phyloP scores from a whole-genome alignment of 768 basidiomycete species.

The Phaeotremella skinneri region DNA sequence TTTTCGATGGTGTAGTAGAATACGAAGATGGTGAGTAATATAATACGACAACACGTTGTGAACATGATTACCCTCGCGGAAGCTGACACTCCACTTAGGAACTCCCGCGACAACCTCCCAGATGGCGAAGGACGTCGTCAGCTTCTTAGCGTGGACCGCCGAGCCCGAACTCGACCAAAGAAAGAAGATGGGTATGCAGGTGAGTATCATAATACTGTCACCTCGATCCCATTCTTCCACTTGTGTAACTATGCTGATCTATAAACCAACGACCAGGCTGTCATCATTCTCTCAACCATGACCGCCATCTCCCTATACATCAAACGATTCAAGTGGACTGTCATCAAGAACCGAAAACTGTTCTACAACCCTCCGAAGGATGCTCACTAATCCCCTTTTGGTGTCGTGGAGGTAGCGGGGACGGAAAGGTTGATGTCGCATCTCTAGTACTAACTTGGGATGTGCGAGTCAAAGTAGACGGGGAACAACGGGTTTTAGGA shows the following conservation, averaged over 20 bases:
- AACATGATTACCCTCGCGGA: too few relatives aligned
- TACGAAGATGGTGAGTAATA: slow-evolving; percentile 77
- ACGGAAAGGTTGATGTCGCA: too few relatives aligned
- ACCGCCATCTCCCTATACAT: slow-evolving; percentile 78
- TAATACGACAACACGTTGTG: not conserved
- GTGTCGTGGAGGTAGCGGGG: too few relatives aligned
- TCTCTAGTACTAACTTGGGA: too few relatives aligned
- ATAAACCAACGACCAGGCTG: slow-evolving; percentile 55
- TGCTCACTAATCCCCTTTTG: too few relatives aligned
- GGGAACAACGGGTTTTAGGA: too few relatives aligned
- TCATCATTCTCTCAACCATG: slow-evolving; percentile 85
- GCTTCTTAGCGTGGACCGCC: slow-evolving; percentile 93
- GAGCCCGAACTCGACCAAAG: slow-evolving; percentile 98
- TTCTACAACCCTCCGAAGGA: slow-evolving; percentile 49
- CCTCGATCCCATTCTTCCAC: not conserved
- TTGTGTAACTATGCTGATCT: not conserved
- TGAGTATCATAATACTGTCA: slow-evolving; percentile 14
- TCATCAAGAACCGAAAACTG: slow-evolving; percentile 91
- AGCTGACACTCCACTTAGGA: slow-evolving; percentile 54
- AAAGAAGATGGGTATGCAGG: slow-evolving; percentile 92
- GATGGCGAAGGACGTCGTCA: slow-evolving; percentile 98
- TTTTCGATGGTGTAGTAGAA: slow-evolving; percentile 95
- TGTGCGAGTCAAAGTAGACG: too few relatives aligned
- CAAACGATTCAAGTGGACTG: slow-evolving; percentile 92
- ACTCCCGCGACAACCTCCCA: slow-evolving; percentile 96